Conservation (phyloP, 352 stramenopile species). For the Phytophthora idaei region DNA sequence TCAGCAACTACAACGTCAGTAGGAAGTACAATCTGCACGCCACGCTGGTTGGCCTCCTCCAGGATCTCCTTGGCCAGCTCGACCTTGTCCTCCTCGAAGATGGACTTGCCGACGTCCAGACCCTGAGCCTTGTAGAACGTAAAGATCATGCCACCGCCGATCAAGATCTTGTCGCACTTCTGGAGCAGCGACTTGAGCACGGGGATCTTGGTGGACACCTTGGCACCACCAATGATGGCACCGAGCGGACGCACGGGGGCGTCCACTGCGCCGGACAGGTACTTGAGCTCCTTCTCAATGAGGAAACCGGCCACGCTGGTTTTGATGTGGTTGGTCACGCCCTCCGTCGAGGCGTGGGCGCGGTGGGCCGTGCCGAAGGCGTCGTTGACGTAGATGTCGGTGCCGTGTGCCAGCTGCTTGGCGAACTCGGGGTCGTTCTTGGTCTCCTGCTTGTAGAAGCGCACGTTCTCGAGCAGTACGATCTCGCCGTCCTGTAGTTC, state of each 20-base stretch:
- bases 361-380: conserved; percentile 98
- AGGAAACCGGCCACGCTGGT: conserved; percentile 95
- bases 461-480: conserved; percentile 92
- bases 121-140: conserved; percentile 97
- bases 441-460: conserved; percentile 98
- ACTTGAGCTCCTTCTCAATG: conserved; percentile 98
- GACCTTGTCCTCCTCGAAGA: conserved; percentile 95
- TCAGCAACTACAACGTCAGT: conserved; percentile 96
- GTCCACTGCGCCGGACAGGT: conserved; percentile 91
- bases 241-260: conserved; percentile 92
- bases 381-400: conserved; percentile 98
- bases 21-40: conserved; percentile 90
- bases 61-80: conserved; percentile 94
- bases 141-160: conserved; percentile 97
- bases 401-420: conserved; percentile 92
- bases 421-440: conserved; percentile 96
- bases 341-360: conserved; percentile 97
- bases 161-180: conserved; percentile 97
- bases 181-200: conserved; percentile 95
- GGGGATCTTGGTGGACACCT: conserved; percentile 97
- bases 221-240: conserved; percentile 96
- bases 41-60: conserved; percentile 85
- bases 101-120: conserved; percentile 93
- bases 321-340: conserved; percentile 95
- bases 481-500: conserved; percentile 92